Evolutionary conservation across 2,329 filamentous ascomycete genomes (phyloP).

Genomic region (Cladorrhinum sp.): DNA sequence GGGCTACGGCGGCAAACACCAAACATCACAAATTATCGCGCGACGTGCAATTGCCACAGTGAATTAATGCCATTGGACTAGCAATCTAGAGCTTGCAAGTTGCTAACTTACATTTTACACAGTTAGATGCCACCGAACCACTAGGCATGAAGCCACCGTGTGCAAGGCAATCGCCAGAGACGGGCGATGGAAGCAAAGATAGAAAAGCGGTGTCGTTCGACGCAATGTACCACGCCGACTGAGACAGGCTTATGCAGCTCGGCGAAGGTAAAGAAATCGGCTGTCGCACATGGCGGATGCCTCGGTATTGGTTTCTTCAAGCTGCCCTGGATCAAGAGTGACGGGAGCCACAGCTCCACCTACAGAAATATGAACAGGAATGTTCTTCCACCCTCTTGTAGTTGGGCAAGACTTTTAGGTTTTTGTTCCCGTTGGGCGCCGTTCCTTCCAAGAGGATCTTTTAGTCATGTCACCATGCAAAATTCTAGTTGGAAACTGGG

Average conservation of each 20-base stretch:
- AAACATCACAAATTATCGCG: too few relatives aligned
- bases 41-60: too few relatives aligned
- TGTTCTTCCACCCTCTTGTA: neutral
- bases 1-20: slow-evolving; percentile 9
- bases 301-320: neutral
- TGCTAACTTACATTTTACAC: too few relatives aligned
- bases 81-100: too few relatives aligned
- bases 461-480: neutral
- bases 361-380: neutral
- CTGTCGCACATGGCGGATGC: neutral
- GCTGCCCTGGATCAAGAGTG: too few relatives aligned
- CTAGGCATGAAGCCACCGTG: too few relatives aligned
- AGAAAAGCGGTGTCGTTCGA: neutral
- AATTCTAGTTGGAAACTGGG: too few relatives aligned
- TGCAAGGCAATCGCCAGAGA: neutral
- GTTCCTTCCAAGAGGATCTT: neutral
- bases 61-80: too few relatives aligned
- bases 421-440: too few relatives aligned
- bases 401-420: too few relatives aligned
- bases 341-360: too few relatives aligned
- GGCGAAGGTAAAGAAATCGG: neutral
- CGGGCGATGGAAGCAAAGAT: neutral
- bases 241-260: neutral
- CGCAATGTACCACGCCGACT: neutral
- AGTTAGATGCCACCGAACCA: too few relatives aligned